Percentiles rank a stretch among this genome's conserved stretches.
These are phyloP conservation scores for Ophiostoma piceae DNA, from an alignment of 2,329 filamentous ascomycete species.

Conservation along the genomic window DNA sequence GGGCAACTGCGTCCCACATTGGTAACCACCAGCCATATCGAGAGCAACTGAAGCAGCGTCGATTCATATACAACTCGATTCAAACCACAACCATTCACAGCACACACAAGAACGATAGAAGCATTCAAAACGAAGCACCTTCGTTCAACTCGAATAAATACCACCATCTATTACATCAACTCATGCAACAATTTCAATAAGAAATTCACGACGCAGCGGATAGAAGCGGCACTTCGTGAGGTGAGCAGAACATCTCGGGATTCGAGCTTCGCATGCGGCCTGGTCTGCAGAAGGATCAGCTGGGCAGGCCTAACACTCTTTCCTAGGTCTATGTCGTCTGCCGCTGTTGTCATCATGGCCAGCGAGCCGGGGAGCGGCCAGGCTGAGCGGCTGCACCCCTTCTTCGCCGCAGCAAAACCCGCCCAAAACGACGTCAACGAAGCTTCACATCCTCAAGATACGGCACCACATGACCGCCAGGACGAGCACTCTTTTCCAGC, in stretches of 20 bases:
- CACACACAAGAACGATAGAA: neutral
- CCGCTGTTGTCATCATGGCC: slow-evolving; percentile 43
- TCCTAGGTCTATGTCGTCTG: slow-evolving; percentile 39
- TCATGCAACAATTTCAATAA: neutral
- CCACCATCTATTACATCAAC: neutral
- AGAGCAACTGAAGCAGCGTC: neutral
- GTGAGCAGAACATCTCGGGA: neutral
- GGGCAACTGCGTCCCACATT: slow-evolving; percentile 21
- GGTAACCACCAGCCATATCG: neutral
- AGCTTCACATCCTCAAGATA: neutral
- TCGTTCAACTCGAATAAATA: too few species aligned
- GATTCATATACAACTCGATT: neutral
- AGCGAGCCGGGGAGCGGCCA: slow-evolving; percentile 35
- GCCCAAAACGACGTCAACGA: slow-evolving; percentile 15
- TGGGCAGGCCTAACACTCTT: neutral
- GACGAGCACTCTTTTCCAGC: slow-evolving; percentile 18
- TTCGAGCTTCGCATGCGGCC: neutral
- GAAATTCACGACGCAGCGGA: neutral
- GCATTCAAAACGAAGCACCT: neutral
- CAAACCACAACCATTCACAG: neutral
- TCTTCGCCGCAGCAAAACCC: slow-evolving; percentile 41
- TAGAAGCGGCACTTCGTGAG: slow-evolving; percentile 2
- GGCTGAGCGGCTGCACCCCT: slow-evolving; percentile 50
- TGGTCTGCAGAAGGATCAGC: neutral
- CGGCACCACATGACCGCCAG: neutral